phyloP scores from a whole-genome alignment of 176 grass and related monocot species.

The Guadua angustifolia region DNA sequence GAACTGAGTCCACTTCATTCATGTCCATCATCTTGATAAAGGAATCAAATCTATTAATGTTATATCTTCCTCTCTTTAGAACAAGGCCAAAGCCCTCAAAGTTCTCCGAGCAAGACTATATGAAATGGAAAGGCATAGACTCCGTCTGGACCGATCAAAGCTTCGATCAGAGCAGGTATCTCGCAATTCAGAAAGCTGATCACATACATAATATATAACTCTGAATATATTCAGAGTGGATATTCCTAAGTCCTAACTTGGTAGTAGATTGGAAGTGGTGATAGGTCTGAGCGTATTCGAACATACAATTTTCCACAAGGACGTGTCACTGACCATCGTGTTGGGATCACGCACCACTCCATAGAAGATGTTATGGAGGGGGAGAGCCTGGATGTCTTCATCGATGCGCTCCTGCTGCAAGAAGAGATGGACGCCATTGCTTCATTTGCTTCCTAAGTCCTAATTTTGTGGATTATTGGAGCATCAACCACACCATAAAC shows the following conservation, averaged over 20 bases:
- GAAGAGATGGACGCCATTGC: conserved; percentile 88
- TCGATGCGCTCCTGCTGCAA: conserved; percentile 69
- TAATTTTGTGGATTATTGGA: background rate
- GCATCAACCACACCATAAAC: background rate
- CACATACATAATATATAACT: background rate
- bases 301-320: conserved; percentile 98
- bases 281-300: conserved; percentile 83
- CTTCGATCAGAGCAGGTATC: conserved; percentile 79
- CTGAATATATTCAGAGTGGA: background rate
- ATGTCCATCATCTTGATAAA: background rate
- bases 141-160: conserved; percentile 81
- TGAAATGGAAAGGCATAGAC: conserved; percentile 79
- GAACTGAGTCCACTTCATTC: background rate
- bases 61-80: conserved; percentile 45
- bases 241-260: background rate
- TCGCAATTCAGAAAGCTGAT: background rate
- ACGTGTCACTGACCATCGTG: conserved; percentile 81
- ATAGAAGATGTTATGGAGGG: conserved; percentile 85
- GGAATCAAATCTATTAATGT: background rate
- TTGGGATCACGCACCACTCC: conserved; percentile 80
- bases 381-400: conserved; percentile 73
- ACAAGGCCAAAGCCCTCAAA: conserved; percentile 96
- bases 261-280: conserved; percentile 78
- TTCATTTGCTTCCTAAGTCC: conserved; percentile 51
- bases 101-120: conserved; percentile 81